These are phyloP conservation scores for Omphalotus guepiniiformis DNA, from an alignment of 768 basidiomycete genomes.

Conservation along the genomic window DNA sequence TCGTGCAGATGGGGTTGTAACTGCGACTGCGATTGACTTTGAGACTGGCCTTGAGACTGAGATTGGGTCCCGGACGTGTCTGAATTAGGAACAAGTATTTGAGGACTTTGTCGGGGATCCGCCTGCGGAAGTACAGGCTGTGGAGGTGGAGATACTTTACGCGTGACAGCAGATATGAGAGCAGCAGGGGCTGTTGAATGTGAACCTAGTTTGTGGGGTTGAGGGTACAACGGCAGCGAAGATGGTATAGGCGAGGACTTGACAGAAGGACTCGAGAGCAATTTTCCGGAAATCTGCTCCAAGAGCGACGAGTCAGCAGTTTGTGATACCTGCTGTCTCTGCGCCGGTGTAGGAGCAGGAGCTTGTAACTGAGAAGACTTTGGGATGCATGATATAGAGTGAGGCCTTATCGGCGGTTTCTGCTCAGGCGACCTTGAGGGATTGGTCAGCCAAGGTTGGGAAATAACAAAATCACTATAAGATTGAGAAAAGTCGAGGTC, in stretches of 20 bases:
- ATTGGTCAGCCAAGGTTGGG: background rate
- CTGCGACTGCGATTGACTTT: constrained; percentile 5
- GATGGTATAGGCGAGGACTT: background rate
- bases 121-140: background rate
- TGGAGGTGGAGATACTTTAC: constrained; percentile 6
- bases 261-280: background rate
- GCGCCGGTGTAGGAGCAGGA: background rate
- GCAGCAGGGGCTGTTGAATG: background rate
- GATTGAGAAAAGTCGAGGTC: constrained; percentile 1
- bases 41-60: constrained; percentile 7
- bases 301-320: no score
- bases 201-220: background rate
- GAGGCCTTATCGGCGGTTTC: background rate
- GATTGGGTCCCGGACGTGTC: constrained; percentile 8
- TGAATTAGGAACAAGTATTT: constrained; percentile 3
- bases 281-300: no score
- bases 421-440: background rate
- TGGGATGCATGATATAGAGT: background rate
- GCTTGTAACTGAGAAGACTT: constrained; percentile 5
- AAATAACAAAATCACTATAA: background rate
- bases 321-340: background rate
- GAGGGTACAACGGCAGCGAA: background rate
- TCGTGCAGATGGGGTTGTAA: background rate
- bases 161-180: background rate
- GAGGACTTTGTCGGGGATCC: background rate